These are phyloP conservation scores for Marchantia polymorpha DNA, from an alignment of 225 moss, liverwort and hornwort genomes.

Conservation along the genomic window DNA sequence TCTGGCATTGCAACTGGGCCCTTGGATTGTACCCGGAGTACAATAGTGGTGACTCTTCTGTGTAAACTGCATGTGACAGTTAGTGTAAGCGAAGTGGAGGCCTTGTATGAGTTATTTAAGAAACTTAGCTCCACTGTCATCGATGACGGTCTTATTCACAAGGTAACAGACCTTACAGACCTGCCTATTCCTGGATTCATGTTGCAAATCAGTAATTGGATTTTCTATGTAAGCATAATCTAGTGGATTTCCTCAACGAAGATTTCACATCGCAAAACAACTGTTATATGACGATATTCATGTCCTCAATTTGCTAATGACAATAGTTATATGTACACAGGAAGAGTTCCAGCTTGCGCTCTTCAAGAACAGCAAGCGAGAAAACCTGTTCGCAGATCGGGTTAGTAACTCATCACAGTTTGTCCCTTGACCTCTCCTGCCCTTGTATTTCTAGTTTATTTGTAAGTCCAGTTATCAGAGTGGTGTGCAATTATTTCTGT, in stretches of 20 bases:
- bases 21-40: neutral
- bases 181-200: neutral
- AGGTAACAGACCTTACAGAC: conserved; percentile 36
- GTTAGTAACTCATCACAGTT: conserved; percentile 33
- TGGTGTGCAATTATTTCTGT: neutral
- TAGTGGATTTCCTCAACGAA: neutral
- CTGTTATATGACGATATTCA: neutral
- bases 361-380: conserved; percentile 71
- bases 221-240: neutral
- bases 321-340: conserved; percentile 31
- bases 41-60: neutral
- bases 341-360: conserved; percentile 89
- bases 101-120: conserved; percentile 78
- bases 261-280: neutral
- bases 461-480: neutral
- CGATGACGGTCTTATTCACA: conserved; percentile 84
- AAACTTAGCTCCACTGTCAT: conserved; percentile 81
- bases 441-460: neutral
- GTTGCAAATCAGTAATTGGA: neutral
- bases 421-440: neutral
- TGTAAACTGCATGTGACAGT: conserved; percentile 44
- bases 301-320: neutral
- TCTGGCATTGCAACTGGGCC: neutral
- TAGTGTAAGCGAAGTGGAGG: conserved; percentile 81
- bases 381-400: conserved; percentile 74